A percentile compares a stretch with the other conserved stretches of the same genome.
These are phyloP conservation scores for Sungouiozyma intestinalis DNA, from an alignment of 805 yeast genomes.

Conservation along the genomic window DNA sequence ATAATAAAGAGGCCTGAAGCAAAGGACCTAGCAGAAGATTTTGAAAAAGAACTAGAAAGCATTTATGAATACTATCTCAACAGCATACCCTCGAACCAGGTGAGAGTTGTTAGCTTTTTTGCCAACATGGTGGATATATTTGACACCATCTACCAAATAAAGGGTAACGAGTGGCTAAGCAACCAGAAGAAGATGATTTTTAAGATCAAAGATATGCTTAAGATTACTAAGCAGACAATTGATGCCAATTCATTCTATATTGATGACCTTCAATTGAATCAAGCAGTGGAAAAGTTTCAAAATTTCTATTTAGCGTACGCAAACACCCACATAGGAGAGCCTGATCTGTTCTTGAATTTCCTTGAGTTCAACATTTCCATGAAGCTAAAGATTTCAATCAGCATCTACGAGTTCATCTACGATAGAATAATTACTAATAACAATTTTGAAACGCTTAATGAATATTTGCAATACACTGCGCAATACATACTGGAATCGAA, in stretches of 20 bases:
- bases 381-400: slow-evolving; percentile 24
- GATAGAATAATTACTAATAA: slow-evolving; percentile 41
- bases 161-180: slow-evolving; percentile 50
- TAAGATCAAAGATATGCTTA: slow-evolving; percentile 22
- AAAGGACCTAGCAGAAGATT: slow-evolving; percentile 41
- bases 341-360: slow-evolving; percentile 32
- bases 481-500: slow-evolving; percentile 39
- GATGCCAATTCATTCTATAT: slow-evolving; percentile 21
- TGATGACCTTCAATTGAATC: slow-evolving; percentile 58
- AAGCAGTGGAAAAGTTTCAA: slow-evolving; percentile 57
- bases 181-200: slow-evolving; percentile 31
- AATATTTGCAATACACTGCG: slow-evolving; percentile 42
- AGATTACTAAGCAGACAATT: slow-evolving; percentile 17
- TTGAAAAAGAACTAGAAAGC: slow-evolving; percentile 41
- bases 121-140: slow-evolving; percentile 65
- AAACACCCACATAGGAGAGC: slow-evolving; percentile 27
- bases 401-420: slow-evolving; percentile 49
- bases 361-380: slow-evolving; percentile 26
- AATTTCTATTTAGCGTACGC: slow-evolving; percentile 33
- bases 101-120: slow-evolving; percentile 34
- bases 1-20: slow-evolving; percentile 26
- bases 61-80: slow-evolving; percentile 39
- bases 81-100: slow-evolving; percentile 32
- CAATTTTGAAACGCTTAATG: slow-evolving; percentile 38
- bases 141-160: slow-evolving; percentile 37